Evolutionary conservation across 257 asterid species (phyloP), one percentile per base, ranked within the genome.

Genomic region (Echites panduratus): DNA sequence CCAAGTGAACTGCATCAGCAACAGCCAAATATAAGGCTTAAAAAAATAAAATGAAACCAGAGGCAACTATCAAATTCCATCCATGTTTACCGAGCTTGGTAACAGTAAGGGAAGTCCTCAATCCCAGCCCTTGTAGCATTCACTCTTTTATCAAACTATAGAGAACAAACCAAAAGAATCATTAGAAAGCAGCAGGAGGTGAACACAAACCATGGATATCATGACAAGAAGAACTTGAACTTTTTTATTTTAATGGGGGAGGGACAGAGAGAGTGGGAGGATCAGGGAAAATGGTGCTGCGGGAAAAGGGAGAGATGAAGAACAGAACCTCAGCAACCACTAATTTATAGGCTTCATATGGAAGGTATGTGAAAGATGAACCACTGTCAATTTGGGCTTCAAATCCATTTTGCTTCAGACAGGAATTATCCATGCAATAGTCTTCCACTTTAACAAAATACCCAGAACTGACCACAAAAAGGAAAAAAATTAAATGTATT

Each of bases 311-410:
- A 66, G 72, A 38, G 64, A 9, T 45, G 71, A 61, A 66, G 22
- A 65, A 70, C 71, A 76, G 77, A 70, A 91, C 97, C 91, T 87
- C 91, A 26, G 86, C 65, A 70, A 78, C 86, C 68, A 88, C 83
- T 73, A 77, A 75, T 53, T 83, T 74, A 59, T 85, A 89, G 76
- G 49, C 85, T 45, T 80, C 84, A 14, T 63, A 65, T 5, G 95
- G 96, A 75, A 91, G 82, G 72, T 68, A 86, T n/a, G 96, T 88
- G 86, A 91, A 91, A 2, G 97, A 89, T 35, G 96, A 82, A 19
- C 97, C 97, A 40, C 94, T 88, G 75, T 91, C 97, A 19, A 91
- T 88, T 75, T 75, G 89, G 56, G 85, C 88, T 74, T 75, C 73
- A 80, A 79, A 80, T 49, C 87, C 92, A 70, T 88, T 82, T 72